A percentile compares a stretch with the other conserved stretches of the same genome.
Conservation (phyloP, 1,284 basidiomycete species). For the Leccinum subrobustum region DNA sequence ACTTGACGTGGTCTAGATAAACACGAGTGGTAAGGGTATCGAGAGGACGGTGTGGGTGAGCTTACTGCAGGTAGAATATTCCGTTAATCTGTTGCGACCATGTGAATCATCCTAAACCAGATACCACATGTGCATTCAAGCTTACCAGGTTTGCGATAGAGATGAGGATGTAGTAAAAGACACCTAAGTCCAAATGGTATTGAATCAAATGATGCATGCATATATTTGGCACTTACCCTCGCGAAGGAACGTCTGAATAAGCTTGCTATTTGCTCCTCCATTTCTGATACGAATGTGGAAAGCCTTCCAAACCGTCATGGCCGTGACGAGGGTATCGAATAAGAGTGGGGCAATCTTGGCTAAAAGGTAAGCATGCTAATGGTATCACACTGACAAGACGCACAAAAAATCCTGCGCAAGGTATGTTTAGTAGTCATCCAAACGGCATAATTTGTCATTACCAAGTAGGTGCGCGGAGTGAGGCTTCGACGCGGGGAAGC, state of each 20-base stretch:
- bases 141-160: constrained; percentile 70
- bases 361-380: constrained; percentile 8
- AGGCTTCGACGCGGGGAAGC: constrained; percentile 73
- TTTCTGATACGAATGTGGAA: constrained; percentile 68
- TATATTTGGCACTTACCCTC: constrained; percentile 50
- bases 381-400: constrained; percentile 24
- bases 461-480: constrained; percentile 76
- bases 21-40: constrained; percentile 9
- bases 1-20: constrained; percentile 64
- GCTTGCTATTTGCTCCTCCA: constrained; percentile 70
- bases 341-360: constrained; percentile 70
- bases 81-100: constrained; percentile 55
- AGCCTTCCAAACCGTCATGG: constrained; percentile 75
- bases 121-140: neutral
- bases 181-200: constrained; percentile 41
- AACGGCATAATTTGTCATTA: constrained; percentile 31
- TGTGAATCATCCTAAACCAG: constrained; percentile 5
- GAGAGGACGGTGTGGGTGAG: neutral
- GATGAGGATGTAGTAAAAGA: constrained; percentile 80
- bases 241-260: constrained; percentile 79
- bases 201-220: neutral
- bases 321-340: constrained; percentile 75
- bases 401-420: constrained; percentile 64
- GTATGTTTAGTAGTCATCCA: constrained; percentile 10
- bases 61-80: constrained; percentile 79